Conservation (phyloP, 2,329 filamentous ascomycete genomes). For the Purpureocillium lavendulum region DNA sequence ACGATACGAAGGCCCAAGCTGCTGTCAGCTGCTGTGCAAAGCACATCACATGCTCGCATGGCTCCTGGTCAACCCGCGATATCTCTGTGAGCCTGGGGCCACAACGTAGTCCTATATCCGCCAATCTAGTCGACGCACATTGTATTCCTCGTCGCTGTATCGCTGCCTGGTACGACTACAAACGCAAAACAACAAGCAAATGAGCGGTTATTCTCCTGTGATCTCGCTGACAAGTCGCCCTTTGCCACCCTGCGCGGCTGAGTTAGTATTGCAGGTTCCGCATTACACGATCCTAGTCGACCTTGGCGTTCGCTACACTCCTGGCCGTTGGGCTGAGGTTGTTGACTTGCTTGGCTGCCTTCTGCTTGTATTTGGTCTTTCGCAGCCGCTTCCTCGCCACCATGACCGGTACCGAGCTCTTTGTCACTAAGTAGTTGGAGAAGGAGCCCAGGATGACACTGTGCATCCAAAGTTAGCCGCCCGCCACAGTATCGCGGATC, state of each 20-base stretch:
- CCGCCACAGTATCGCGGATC: background rate
- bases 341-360: conserved; percentile 65
- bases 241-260: background rate
- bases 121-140: background rate
- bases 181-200: background rate
- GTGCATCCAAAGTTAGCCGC: conserved; percentile 20
- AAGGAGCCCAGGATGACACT: conserved; percentile 94
- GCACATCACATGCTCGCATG: no score
- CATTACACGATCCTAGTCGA: conserved; percentile 45
- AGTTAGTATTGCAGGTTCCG: background rate
- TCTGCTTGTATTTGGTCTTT: conserved; percentile 71
- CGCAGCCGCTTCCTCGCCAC: conserved; percentile 84
- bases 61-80: no score
- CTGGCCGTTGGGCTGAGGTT: conserved; percentile 63
- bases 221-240: no score
- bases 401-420: conserved; percentile 96
- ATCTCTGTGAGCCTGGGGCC: no score
- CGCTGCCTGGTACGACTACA: background rate
- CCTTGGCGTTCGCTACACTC: conserved; percentile 63
- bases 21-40: no score
- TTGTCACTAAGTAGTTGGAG: conserved; percentile 94
- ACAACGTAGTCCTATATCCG: no score
- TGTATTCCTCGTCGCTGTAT: conserved; percentile 1
- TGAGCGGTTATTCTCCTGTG: background rate
- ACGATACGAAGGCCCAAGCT: no score